Percentiles rank a stretch among this genome's conserved stretches.
phyloP scores from a whole-genome alignment of 2,329 filamentous ascomycete genomes.

The Paraphaeosphaeria minitans region DNA sequence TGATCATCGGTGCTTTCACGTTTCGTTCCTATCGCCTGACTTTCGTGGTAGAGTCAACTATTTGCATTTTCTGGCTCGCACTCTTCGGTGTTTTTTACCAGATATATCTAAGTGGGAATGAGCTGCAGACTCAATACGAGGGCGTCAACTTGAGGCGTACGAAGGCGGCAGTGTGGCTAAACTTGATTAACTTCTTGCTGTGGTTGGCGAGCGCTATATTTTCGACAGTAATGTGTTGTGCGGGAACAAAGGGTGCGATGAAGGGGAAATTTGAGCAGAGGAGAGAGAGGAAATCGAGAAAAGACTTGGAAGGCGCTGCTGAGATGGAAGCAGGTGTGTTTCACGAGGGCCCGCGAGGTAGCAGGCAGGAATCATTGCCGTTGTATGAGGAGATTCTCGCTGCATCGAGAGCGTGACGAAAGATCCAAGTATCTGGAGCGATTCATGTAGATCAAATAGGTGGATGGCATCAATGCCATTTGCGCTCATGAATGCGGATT shows the following conservation, averaged over 20 bases:
- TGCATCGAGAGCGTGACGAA: background rate
- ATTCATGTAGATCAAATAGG: background rate
- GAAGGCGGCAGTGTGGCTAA: conserved; percentile 28
- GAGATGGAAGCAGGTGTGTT: conserved; percentile 13
- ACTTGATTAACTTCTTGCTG: conserved; percentile 29
- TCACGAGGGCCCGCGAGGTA: background rate
- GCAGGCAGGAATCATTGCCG: background rate
- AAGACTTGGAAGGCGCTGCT: background rate
- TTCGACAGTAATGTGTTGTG: conserved; percentile 32
- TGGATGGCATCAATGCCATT: background rate
- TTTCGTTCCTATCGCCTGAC: conserved; percentile 29
- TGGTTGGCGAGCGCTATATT: conserved; percentile 32
- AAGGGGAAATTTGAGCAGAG: conserved; percentile 20
- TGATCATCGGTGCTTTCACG: conserved; percentile 25
- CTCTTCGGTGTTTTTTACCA: conserved; percentile 28
- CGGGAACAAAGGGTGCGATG: conserved; percentile 24
- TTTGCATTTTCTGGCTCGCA: conserved; percentile 29
- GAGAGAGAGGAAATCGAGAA: conserved; percentile 10
- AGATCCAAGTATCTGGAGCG: background rate
- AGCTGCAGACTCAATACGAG: conserved; percentile 13
- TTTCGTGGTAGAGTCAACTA: conserved; percentile 27
- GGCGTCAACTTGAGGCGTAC: conserved; percentile 22
- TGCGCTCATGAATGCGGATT: too few relatives aligned
- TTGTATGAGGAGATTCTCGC: conserved; percentile 9
- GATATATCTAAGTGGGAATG: conserved; percentile 14